phyloP scores from a whole-genome alignment of 176 grass and related monocot genomes.

The Metroxylon sagu region DNA sequence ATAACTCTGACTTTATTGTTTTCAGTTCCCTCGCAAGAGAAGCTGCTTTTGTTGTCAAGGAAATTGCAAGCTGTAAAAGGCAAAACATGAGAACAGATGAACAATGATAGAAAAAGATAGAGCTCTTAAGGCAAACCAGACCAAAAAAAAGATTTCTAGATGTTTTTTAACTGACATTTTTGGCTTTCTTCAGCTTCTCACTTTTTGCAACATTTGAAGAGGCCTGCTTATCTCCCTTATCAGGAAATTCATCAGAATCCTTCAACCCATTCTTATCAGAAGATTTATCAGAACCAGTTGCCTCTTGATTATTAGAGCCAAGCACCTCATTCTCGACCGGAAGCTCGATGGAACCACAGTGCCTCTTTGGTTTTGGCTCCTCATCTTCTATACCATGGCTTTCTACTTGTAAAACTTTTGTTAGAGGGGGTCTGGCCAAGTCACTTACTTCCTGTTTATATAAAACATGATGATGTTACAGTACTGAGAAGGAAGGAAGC shows the following conservation, averaged over 20 bases:
- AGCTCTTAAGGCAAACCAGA: neutral
- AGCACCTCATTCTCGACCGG: neutral
- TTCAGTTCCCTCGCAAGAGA: conserved; percentile 73
- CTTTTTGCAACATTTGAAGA: conserved; percentile 13
- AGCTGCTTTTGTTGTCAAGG: conserved; percentile 68
- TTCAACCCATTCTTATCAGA: neutral
- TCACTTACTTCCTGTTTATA: conserved; percentile 18
- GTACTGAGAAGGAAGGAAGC: no score
- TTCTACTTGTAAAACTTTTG: conserved; percentile 8
- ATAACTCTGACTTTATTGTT: conserved; percentile 75
- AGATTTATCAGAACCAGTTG: neutral
- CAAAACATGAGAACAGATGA: neutral
- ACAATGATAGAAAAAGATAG: conserved; percentile 2
- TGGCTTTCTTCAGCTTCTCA: conserved; percentile 29
- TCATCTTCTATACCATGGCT: conserved; percentile 10
- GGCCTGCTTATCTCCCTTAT: conserved; percentile 9
- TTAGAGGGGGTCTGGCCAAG: conserved; percentile 20
- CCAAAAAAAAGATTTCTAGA: neutral
- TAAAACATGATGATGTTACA: neutral
- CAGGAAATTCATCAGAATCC: neutral
- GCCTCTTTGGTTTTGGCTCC: conserved; percentile 33
- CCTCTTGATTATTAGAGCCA: neutral
- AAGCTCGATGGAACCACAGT: conserved; percentile 16
- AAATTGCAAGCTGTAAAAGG: conserved; percentile 53
- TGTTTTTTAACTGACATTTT: conserved; percentile 18